Base-by-base conservation (phyloP, 2,329 filamentous ascomycete genomes). In the Bipolaris gigantea region DNA sequence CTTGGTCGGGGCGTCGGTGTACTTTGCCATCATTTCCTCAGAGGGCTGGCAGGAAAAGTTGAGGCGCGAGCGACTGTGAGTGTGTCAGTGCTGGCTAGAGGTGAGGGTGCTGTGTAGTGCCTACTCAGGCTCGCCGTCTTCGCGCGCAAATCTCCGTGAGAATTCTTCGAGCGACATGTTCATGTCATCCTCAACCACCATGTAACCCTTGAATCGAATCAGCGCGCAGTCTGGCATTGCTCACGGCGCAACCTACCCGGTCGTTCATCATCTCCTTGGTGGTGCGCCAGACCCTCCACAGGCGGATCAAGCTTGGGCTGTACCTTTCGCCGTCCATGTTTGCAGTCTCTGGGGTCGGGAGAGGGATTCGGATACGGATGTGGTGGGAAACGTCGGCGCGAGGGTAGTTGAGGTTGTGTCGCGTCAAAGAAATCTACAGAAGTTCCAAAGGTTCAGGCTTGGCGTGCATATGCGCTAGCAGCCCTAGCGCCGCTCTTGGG, bases 271-370 rank as follows among this genome's bases (percentile, higher is more conserved):
- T 96, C 82, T 99, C 90, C 76, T 96, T 91, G 44, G 92, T 87
- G 8, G 94, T 99, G 76, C 87, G 86, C 85, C 90, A 95, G 67
- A 92, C 91, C 76, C 93, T 89, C 93, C 94, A 99, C 65, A 97
- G 85, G 72, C 89, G 86, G 61, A 85, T 67, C 53, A 73, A 48
- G 40, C 53, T 64, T 30, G 65, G 55, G 50, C 50, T 61, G 41
- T 63, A 62, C 32, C 62, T 64, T 23, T 70, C 63, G 56, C 67
- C 65, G 18, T 67, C 67, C 70, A 73, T 73, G 36, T 42, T 58
- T 47, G 59, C 53, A 44, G 55, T 53, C 43, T 50, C 11, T 44
- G 41, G 30, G n/a, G 45, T 50, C 30, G 48, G 45, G 39, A 40
- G 48, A 35, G 30, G 48, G 66, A 54, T 13, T 48, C 35, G 52